phyloP scores from a whole-genome alignment of 2,329 filamentous ascomycete genomes.

The Apiospora rasikravindrae region DNA sequence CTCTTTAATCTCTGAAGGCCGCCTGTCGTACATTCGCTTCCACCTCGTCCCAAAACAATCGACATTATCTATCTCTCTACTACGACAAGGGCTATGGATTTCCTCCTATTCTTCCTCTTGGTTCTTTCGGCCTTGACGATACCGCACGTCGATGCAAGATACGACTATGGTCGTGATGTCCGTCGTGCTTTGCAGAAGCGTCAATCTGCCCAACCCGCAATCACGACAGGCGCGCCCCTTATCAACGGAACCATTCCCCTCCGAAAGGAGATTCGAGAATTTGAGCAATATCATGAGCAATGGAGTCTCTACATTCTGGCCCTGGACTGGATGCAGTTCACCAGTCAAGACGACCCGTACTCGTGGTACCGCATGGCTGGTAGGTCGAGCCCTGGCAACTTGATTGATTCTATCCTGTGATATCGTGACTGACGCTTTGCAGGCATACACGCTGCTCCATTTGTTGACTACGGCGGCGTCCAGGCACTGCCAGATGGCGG shows the following conservation, averaged over 20 bases:
- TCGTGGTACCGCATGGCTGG: slow-evolving; percentile 84
- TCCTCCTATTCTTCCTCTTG: neutral
- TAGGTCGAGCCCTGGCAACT: slow-evolving; percentile 43
- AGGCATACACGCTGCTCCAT: slow-evolving; percentile 84
- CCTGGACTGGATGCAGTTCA: slow-evolving; percentile 72
- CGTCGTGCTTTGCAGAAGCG: slow-evolving; percentile 46
- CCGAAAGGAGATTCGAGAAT: slow-evolving; percentile 71
- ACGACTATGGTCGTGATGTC: slow-evolving; percentile 58
- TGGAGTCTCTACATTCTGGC: slow-evolving; percentile 82
- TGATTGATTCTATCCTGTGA: slow-evolving; percentile 17
- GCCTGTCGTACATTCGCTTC: neutral
- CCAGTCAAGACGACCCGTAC: slow-evolving; percentile 64
- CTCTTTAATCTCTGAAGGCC: neutral
- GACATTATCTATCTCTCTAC: too few species aligned
- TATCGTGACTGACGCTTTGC: slow-evolving; percentile 23
- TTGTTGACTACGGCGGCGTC: slow-evolving; percentile 59
- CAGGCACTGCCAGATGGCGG: slow-evolving; percentile 55
- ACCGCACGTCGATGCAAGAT: slow-evolving; percentile 31
- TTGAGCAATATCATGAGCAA: slow-evolving; percentile 66
- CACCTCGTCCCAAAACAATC: neutral
- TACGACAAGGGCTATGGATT: neutral
- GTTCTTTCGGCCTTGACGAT: neutral
- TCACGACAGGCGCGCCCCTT: slow-evolving; percentile 50
- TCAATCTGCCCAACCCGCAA: slow-evolving; percentile 37
- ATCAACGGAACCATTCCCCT: slow-evolving; percentile 48